A percentile compares a stretch with the other conserved stretches of the same genome.
Evolutionary conservation across 2,329 filamentous ascomycete species (phyloP).

Genomic region (Aspergillus fructus): DNA sequence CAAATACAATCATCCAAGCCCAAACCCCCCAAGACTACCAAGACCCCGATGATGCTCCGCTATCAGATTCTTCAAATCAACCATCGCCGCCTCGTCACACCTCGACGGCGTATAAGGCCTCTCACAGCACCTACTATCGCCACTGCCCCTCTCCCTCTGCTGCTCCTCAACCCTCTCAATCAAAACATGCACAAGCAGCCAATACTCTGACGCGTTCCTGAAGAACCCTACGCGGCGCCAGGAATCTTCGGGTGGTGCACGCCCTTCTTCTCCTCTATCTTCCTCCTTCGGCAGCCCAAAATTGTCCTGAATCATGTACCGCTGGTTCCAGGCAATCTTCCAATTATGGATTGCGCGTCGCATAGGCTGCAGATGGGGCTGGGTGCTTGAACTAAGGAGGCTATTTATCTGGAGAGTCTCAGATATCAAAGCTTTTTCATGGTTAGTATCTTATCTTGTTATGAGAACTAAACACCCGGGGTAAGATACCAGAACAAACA

Average conservation of each 20-base stretch:
- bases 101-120: too few relatives aligned
- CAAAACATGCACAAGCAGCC: neutral
- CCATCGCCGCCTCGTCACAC: too few relatives aligned
- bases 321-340: neutral
- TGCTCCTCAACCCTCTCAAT: neutral
- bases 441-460: too few relatives aligned
- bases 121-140: too few relatives aligned
- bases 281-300: neutral
- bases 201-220: neutral
- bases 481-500: neutral
- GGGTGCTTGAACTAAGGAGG: neutral
- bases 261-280: too few relatives aligned
- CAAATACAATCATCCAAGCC: too few relatives aligned
- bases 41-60: too few relatives aligned
- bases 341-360: neutral
- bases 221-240: neutral
- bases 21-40: too few relatives aligned
- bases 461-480: too few relatives aligned
- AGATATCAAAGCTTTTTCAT: neutral
- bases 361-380: too few relatives aligned
- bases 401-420: neutral
- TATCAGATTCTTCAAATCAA: too few relatives aligned
- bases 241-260: too few relatives aligned
- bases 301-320: neutral
- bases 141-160: neutral